Evolutionary conservation across 257 asterid species (phyloP).

Genomic region (Perilla frutescens): DNA sequence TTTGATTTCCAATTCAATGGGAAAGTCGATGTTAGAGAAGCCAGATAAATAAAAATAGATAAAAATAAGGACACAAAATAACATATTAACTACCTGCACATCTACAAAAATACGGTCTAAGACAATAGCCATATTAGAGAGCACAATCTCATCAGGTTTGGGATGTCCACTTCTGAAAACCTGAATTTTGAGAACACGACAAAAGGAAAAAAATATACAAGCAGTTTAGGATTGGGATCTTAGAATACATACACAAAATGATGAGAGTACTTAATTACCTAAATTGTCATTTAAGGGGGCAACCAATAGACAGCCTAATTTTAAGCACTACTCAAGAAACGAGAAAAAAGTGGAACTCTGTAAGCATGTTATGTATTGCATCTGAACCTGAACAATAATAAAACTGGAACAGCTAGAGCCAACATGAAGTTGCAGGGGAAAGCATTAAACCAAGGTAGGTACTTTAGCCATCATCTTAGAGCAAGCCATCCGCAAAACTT

Average conservation of each 20-base stretch:
- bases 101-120: constrained; percentile 81
- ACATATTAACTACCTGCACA: constrained; percentile 63
- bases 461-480: not conserved
- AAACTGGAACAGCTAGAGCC: constrained; percentile 21
- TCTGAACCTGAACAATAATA: not conserved
- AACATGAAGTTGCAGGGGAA: not conserved
- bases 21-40: constrained; percentile 15
- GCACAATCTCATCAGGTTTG: constrained; percentile 66
- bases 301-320: not conserved
- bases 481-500: constrained; percentile 5
- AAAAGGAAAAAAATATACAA: constrained; percentile 11
- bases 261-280: not conserved
- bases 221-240: constrained; percentile 18
- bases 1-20: constrained; percentile 24
- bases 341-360: not conserved
- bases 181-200: constrained; percentile 42
- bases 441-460: not conserved
- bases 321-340: constrained; percentile 5
- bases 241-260: constrained; percentile 22
- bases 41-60: constrained; percentile 20
- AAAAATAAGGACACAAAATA: not conserved
- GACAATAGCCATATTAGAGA: constrained; percentile 77
- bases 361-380: constrained; percentile 15
- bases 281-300: not conserved
- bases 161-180: constrained; percentile 73